Conservation (phyloP, 768 basidiomycete genomes). For the Symmetrospora coprosmae region DNA sequence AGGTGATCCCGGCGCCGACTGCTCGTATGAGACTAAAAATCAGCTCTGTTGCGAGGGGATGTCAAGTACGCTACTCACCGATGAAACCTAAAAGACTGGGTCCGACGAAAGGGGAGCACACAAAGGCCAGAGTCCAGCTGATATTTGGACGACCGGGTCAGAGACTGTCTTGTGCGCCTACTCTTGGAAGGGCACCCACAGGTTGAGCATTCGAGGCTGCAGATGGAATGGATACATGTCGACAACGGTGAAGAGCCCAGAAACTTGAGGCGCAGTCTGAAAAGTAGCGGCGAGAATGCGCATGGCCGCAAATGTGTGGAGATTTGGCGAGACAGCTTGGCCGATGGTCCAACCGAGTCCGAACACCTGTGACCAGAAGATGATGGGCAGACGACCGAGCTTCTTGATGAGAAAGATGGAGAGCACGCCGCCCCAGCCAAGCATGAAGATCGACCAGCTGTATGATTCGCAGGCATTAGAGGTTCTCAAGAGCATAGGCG, state of each 20-base stretch:
- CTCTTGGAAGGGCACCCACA: not conserved
- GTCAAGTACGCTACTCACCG: slow-evolving; percentile 40
- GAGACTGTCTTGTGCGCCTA: too few species aligned
- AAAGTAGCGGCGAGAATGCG: slow-evolving; percentile 50
- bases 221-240: slow-evolving; percentile 58
- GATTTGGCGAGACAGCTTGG: slow-evolving; percentile 47
- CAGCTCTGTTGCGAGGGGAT: slow-evolving; percentile 13
- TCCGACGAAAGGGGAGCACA: slow-evolving; percentile 44
- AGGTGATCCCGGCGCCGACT: slow-evolving; percentile 34
- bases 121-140: slow-evolving; percentile 57
- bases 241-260: slow-evolving; percentile 45
- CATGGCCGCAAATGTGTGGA: slow-evolving; percentile 49
- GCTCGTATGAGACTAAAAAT: not conserved
- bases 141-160: too few species aligned
- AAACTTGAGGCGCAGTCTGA: slow-evolving; percentile 51
- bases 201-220: slow-evolving; percentile 49
- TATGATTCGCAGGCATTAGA: slow-evolving; percentile 46
- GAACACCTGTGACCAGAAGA: slow-evolving; percentile 58
- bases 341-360: slow-evolving; percentile 44
- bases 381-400: slow-evolving; percentile 50
- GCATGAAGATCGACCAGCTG: slow-evolving; percentile 26
- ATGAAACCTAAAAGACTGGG: slow-evolving; percentile 58
- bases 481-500: slow-evolving; percentile 43
- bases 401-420: slow-evolving; percentile 54
- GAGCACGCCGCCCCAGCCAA: slow-evolving; percentile 51